These are phyloP conservation scores for Xylaria palmicola DNA, from an alignment of 495 filamentous ascomycete species.

Conservation along the genomic window DNA sequence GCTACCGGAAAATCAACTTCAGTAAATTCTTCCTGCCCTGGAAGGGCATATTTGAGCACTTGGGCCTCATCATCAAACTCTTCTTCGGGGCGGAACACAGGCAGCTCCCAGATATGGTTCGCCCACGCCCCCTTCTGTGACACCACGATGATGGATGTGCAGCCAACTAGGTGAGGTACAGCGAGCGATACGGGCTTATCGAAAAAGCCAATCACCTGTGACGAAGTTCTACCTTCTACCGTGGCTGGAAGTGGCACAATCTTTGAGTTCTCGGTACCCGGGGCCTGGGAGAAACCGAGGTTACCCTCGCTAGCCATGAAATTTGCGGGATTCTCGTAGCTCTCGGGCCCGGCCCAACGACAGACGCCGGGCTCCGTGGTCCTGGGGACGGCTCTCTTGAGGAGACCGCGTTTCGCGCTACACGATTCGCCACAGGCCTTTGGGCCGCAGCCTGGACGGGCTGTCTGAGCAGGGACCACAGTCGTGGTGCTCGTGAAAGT, in stretches of 20 bases:
- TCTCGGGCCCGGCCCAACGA: neutral
- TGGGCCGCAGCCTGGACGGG: neutral
- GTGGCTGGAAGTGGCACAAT: neutral
- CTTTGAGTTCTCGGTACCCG: neutral
- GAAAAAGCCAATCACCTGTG: neutral
- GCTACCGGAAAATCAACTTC: neutral
- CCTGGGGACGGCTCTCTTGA: neutral
- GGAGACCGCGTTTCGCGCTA: neutral
- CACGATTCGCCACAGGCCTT: neutral
- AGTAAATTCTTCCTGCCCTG: neutral
- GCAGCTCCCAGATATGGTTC: neutral
- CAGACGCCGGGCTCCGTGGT: neutral
- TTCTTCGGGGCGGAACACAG: neutral
- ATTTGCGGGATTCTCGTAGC: neutral
- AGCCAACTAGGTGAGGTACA: neutral
- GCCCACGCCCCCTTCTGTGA: neutral
- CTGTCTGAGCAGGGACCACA: neutral
- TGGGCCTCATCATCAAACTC: neutral
- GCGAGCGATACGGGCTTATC: neutral
- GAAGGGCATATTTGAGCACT: neutral
- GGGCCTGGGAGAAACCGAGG: neutral
- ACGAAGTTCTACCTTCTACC: neutral
- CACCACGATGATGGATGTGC: neutral
- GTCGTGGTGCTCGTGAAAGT: neutral
- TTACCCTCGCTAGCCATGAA: neutral